Conservation (phyloP, 192 early-diverging fungal species). For the Umbelopsis vinacea region DNA sequence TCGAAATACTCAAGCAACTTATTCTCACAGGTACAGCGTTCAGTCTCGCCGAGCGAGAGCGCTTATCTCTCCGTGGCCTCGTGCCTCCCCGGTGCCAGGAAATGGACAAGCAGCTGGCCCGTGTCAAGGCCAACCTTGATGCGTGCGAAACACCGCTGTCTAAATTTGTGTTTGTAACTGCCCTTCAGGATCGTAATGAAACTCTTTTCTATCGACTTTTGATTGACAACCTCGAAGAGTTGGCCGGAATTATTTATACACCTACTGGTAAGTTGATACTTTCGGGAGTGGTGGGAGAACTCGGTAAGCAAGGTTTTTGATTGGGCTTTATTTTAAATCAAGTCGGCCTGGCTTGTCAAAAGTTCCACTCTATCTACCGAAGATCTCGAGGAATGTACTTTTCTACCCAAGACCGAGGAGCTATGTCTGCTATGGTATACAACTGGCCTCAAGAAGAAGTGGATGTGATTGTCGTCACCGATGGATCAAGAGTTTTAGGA, state of each 20-base stretch:
- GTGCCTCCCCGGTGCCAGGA: slow-evolving; percentile 58
- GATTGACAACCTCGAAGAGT: slow-evolving; percentile 54
- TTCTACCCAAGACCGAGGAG: slow-evolving; percentile 52
- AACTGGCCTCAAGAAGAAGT: slow-evolving; percentile 65
- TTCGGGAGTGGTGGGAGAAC: not conserved
- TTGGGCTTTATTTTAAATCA: slow-evolving; percentile 19
- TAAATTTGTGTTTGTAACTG: slow-evolving; percentile 58
- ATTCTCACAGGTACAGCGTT: slow-evolving; percentile 46
- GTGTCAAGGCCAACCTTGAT: slow-evolving; percentile 56
- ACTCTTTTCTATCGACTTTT: slow-evolving; percentile 56
- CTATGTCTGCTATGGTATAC: slow-evolving; percentile 59
- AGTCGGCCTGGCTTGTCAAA: slow-evolving; percentile 56
- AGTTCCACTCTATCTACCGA: slow-evolving; percentile 58
- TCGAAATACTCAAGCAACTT: not conserved
- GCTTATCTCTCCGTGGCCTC: slow-evolving; percentile 56
- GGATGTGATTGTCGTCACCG: slow-evolving; percentile 45
- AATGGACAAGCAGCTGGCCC: slow-evolving; percentile 60
- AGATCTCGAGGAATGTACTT: slow-evolving; percentile 61
- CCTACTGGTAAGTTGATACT: slow-evolving; percentile 49
- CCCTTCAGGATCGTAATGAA: slow-evolving; percentile 60
- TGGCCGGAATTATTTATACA: slow-evolving; percentile 59
- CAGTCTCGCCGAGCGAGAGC: slow-evolving; percentile 53
- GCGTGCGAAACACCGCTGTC: slow-evolving; percentile 50
- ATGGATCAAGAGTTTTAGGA: slow-evolving; percentile 42
- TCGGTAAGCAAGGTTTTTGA: slow-evolving; percentile 20